phyloP scores from a whole-genome alignment of 257 asterid species.

The Linaria vulgaris region DNA sequence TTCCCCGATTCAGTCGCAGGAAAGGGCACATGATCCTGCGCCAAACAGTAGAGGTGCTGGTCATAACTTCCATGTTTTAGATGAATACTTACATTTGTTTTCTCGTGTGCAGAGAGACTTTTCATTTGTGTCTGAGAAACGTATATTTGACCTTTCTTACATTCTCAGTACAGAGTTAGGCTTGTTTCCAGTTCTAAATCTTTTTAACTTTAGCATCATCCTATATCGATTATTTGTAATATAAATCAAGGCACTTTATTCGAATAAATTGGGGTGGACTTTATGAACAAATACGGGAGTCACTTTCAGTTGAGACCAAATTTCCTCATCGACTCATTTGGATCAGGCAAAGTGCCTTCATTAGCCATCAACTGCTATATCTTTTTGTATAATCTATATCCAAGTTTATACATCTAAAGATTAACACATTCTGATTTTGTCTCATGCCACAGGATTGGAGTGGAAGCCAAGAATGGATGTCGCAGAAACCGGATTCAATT shows the following conservation, averaged over 20 bases:
- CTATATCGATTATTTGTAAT: too few relatives aligned
- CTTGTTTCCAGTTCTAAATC: too few relatives aligned
- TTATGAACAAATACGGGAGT: too few relatives aligned
- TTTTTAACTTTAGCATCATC: background rate
- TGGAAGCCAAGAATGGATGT: slow-evolving; percentile 80
- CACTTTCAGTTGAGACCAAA: background rate
- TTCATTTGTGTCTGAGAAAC: background rate
- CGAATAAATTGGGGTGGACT: too few relatives aligned
- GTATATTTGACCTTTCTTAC: background rate
- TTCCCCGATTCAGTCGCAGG: slow-evolving; percentile 25
- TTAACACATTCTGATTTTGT: slow-evolving; percentile 3
- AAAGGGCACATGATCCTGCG: slow-evolving; percentile 28
- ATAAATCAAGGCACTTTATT: too few relatives aligned
- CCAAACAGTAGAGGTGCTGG: slow-evolving; percentile 36
- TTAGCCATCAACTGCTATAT: too few relatives aligned
- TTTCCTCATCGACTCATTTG: too few relatives aligned
- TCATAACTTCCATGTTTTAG: background rate
- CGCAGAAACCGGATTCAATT: slow-evolving; percentile 59
- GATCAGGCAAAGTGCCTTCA: too few relatives aligned
- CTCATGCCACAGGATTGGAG: slow-evolving; percentile 35
- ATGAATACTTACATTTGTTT: slow-evolving; percentile 7
- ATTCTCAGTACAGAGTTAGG: too few relatives aligned
- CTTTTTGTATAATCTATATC: too few relatives aligned
- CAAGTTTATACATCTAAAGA: too few relatives aligned
- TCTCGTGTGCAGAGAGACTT: slow-evolving; percentile 2